phyloP scores from a whole-genome alignment of 257 asterid genomes.

The Schizonepeta tenuifolia region DNA sequence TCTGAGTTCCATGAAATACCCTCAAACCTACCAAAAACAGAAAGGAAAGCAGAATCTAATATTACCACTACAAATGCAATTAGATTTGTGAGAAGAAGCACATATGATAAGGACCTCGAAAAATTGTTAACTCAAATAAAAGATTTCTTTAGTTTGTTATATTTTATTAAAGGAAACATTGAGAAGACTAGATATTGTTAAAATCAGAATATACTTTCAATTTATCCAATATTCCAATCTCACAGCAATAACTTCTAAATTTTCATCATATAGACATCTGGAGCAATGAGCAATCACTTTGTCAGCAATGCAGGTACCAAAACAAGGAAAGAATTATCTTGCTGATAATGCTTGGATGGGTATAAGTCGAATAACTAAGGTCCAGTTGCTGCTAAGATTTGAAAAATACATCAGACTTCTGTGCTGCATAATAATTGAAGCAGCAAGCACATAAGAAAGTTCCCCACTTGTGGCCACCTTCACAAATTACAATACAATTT shows the following conservation, averaged over 20 bases:
- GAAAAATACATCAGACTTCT: background rate
- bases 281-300: background rate
- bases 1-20: constrained; percentile 92
- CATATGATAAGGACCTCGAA: constrained; percentile 2
- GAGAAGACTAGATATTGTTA: background rate
- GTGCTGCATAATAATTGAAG: background rate
- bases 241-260: background rate
- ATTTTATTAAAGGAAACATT: background rate
- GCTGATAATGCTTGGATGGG: background rate
- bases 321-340: background rate
- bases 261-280: background rate
- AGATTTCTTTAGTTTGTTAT: background rate
- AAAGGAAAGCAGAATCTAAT: background rate
- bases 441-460: background rate
- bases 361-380: background rate
- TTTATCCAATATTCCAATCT: constrained; percentile 4
- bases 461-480: background rate
- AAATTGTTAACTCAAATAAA: background rate
- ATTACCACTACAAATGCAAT: constrained; percentile 1
- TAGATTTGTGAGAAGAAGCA: background rate
- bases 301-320: no score
- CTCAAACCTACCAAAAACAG: constrained; percentile 70
- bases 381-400: background rate
- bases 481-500: no score
- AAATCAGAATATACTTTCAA: background rate